Conservation (phyloP, 305 asterid genomes). For the Andrographis paniculata region DNA sequence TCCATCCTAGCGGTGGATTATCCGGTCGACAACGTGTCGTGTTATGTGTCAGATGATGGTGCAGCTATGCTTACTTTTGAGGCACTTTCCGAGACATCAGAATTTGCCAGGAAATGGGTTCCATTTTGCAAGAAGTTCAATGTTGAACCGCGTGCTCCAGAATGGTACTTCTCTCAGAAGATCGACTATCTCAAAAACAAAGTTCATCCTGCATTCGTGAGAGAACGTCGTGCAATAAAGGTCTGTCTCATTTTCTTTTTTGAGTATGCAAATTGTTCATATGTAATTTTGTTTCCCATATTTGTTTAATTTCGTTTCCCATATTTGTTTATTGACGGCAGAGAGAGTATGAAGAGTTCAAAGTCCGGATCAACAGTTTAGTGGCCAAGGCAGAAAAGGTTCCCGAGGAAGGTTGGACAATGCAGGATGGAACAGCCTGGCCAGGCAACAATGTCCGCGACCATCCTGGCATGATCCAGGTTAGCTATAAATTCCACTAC, state of each 20-base stretch:
- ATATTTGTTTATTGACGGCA: slow-evolving; percentile 17
- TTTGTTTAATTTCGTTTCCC: background rate
- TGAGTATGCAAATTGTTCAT: background rate
- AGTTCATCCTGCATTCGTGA: slow-evolving; percentile 60
- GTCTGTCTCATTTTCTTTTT: slow-evolving; percentile 22
- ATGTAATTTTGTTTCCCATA: background rate
- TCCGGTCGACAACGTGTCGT: slow-evolving; percentile 54
- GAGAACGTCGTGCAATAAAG: slow-evolving; percentile 70
- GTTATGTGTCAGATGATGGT: slow-evolving; percentile 77
- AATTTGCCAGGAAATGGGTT: slow-evolving; percentile 66
- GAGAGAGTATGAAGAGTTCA: slow-evolving; percentile 72
- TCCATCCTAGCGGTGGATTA: slow-evolving; percentile 70
- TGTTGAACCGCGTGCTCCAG: slow-evolving; percentile 75
- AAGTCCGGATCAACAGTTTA: slow-evolving; percentile 42
- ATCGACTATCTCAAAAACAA: slow-evolving; percentile 66
- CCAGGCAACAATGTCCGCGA: slow-evolving; percentile 69
- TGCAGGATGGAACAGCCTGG: slow-evolving; percentile 75
- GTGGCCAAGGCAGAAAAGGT: slow-evolving; percentile 54
- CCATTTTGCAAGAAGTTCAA: slow-evolving; percentile 65
- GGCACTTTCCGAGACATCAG: slow-evolving; percentile 62
- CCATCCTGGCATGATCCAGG: slow-evolving; percentile 81
- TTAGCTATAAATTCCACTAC: slow-evolving; percentile 18
- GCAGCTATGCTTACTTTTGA: slow-evolving; percentile 80
- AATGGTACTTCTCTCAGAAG: slow-evolving; percentile 63
- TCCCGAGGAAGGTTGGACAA: slow-evolving; percentile 75